phyloP scores from a whole-genome alignment of 2,329 filamentous ascomycete species.

The Tolypocladium pustulatum region DNA sequence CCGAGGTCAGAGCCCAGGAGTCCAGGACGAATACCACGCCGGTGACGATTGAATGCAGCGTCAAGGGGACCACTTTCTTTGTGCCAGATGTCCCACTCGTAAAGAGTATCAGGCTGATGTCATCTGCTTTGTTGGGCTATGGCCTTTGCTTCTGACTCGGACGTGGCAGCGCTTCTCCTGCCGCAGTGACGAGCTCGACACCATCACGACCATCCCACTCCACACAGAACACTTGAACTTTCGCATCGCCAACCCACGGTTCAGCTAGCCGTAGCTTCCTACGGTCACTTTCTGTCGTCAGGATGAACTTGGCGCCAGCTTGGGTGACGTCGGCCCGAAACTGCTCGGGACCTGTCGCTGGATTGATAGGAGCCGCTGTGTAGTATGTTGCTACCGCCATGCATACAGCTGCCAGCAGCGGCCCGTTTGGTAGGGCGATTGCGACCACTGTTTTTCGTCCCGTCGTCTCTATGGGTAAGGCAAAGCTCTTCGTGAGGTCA shows the following conservation, averaged over 20 bases:
- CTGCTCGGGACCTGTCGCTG: slow-evolving; percentile 36
- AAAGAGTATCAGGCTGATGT: slow-evolving; percentile 41
- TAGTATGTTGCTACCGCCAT: slow-evolving; percentile 39
- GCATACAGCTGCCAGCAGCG: slow-evolving; percentile 37
- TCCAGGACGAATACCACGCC: slow-evolving; percentile 42
- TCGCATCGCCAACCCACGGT: slow-evolving; percentile 16
- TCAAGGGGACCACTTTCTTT: slow-evolving; percentile 48
- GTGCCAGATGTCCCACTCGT: slow-evolving; percentile 47
- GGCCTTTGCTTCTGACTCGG: slow-evolving; percentile 8
- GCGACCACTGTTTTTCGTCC: slow-evolving; percentile 32
- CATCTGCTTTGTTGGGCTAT: slow-evolving; percentile 32
- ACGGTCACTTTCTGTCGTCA: slow-evolving; percentile 31
- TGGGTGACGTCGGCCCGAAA: slow-evolving; percentile 39
- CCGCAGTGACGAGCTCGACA: slow-evolving; percentile 17
- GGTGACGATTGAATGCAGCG: slow-evolving; percentile 36
- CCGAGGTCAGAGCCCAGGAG: slow-evolving; percentile 36
- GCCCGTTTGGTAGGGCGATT: slow-evolving; percentile 42
- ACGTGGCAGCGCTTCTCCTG: slow-evolving; percentile 5
- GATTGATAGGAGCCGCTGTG: slow-evolving; percentile 40
- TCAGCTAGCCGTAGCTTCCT: slow-evolving; percentile 25
- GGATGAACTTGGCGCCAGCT: slow-evolving; percentile 32
- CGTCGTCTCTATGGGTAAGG: slow-evolving; percentile 12
- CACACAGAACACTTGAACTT: slow-evolving; percentile 28
- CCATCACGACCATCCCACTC: slow-evolving; percentile 24
- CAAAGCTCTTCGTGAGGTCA: slow-evolving; percentile 21